Evolutionary conservation across 2,329 filamentous ascomycete species (phyloP), one percentile per base, ranked within the genome.

Genomic region (Blastomyces percursus): DNA sequence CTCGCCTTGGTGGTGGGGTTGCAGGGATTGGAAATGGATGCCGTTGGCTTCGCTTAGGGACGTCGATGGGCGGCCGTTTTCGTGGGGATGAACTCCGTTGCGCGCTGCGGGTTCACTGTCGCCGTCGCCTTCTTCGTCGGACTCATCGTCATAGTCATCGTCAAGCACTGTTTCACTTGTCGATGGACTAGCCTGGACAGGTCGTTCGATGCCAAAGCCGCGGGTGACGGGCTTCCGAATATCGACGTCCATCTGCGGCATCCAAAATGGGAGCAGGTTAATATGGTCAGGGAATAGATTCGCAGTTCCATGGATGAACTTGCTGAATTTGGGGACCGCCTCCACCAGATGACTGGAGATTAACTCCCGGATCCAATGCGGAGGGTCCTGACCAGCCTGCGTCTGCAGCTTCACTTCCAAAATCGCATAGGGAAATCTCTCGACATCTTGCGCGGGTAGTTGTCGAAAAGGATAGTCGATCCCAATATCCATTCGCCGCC

Each of bases 321-420:
- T 99, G 71, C 91, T 96, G 77, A 97, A 99, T 73, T 99, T 99
- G 65, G 94, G 94, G 2, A 99, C 92, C n/a, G 94, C 92, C 77
- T 99, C 94, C 1, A 99, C 94, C 19, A 99, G 82, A 77, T 99
- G 94, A 66, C 91, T 96, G 14, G 90, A 84, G 54, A 91, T 96
- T 60, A 99, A 82, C 72, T 97, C 91, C 27, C 91, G 87, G 69
- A 99, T 93, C 94, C 94, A 99, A 72, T 95, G 89, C 0, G 94
- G 94, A 16, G 94, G 91, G 72, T 96, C 91, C 74, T 96, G 92
- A 48, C 94, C 94, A 62, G 89, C 86, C 75, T 96, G 93, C 0
- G 94, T 99, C 77, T 99, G 94, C 24, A 99, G 83, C 79, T 99
- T 99, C 66, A 99, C 94, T 76, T 99, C 94, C 8, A 99, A 82